Evolutionary conservation across 352 stramenopile genomes (phyloP).

Genomic region (Phytophthora fragariaefolia): DNA sequence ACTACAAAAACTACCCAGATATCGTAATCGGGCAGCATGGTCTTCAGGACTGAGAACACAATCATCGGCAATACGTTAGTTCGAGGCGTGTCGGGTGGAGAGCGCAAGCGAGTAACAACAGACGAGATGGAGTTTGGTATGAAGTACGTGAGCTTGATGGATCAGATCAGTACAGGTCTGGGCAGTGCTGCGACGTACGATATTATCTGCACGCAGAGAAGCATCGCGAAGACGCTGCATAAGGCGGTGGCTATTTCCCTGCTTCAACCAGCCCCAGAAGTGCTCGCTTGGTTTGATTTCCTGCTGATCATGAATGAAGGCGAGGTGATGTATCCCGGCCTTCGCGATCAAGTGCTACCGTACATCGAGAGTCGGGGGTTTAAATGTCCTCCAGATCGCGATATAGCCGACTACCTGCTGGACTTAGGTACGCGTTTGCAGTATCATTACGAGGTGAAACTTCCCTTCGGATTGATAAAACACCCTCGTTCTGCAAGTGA

Average conservation of each 20-base stretch:
- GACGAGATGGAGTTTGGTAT: slow-evolving; percentile 87
- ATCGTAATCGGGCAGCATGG: slow-evolving; percentile 19
- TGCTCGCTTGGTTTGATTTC: slow-evolving; percentile 47
- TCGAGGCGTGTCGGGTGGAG: slow-evolving; percentile 59
- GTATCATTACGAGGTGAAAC: slow-evolving; percentile 35
- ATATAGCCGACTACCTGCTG: slow-evolving; percentile 24
- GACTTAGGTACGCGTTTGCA: slow-evolving; percentile 42
- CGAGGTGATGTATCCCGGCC: slow-evolving; percentile 39
- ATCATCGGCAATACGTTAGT: slow-evolving; percentile 54
- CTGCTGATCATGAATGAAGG: slow-evolving; percentile 44
- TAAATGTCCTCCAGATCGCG: slow-evolving; percentile 15
- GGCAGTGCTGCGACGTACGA: slow-evolving; percentile 52
- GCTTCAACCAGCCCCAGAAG: slow-evolving; percentile 73
- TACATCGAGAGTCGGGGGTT: slow-evolving; percentile 19
- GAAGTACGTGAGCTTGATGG: slow-evolving; percentile 66
- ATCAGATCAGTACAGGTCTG: slow-evolving; percentile 57
- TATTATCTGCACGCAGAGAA: slow-evolving; percentile 38
- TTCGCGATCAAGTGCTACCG: slow-evolving; percentile 8
- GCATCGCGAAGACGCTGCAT: slow-evolving; percentile 41
- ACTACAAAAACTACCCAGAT: slow-evolving; percentile 10
- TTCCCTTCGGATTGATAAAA: slow-evolving; percentile 21
- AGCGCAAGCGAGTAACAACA: slow-evolving; percentile 65
- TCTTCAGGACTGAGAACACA: slow-evolving; percentile 51
- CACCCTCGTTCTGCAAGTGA: slow-evolving; percentile 26
- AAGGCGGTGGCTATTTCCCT: slow-evolving; percentile 68